These are phyloP conservation scores for Agarophyton chilense DNA, from an alignment of 23 red algal species.

Conservation along the genomic window DNA sequence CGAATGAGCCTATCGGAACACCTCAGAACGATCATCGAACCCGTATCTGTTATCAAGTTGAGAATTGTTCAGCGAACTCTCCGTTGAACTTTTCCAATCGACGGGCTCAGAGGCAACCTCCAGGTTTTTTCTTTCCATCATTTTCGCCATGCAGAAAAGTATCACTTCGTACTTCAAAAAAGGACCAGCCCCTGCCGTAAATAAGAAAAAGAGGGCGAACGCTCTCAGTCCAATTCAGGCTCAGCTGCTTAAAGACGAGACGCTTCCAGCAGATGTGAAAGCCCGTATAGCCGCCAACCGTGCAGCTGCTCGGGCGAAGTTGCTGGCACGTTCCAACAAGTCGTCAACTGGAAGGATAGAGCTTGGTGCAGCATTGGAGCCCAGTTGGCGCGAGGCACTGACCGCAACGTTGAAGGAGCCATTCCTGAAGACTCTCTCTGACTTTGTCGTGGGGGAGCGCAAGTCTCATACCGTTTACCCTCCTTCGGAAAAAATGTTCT, in stretches of 20 bases:
- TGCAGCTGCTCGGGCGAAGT: slow-evolving; percentile 65
- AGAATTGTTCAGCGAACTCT: no score
- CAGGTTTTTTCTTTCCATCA: no score
- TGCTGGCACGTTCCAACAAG: slow-evolving; percentile 21
- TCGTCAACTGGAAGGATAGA: slow-evolving; percentile 1
- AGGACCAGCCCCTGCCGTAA: slow-evolving; percentile 15
- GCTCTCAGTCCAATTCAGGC: slow-evolving; percentile 28
- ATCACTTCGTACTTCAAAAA: slow-evolving; percentile 68
- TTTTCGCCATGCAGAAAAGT: slow-evolving; percentile 38
- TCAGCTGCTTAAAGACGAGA: slow-evolving; percentile 29
- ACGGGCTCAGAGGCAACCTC: neutral
- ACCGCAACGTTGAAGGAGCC: slow-evolving; percentile 43
- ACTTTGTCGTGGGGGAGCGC: slow-evolving; percentile 31
- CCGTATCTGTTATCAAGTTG: no score
- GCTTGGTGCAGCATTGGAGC: slow-evolving; percentile 55
- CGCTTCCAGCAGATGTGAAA: slow-evolving; percentile 44
- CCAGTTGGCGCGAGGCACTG: slow-evolving; percentile 63
- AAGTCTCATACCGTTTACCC: slow-evolving; percentile 50
- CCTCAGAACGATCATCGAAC: neutral
- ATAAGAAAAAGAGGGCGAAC: slow-evolving; percentile 44
- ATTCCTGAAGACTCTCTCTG: slow-evolving; percentile 39
- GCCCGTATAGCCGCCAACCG: slow-evolving; percentile 73
- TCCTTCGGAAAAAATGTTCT: slow-evolving; percentile 73
- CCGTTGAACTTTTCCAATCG: no score
- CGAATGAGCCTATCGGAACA: neutral